Conservation (phyloP, 2,329 filamentous ascomycete species). For the Pestalotiopsis sp. region DNA sequence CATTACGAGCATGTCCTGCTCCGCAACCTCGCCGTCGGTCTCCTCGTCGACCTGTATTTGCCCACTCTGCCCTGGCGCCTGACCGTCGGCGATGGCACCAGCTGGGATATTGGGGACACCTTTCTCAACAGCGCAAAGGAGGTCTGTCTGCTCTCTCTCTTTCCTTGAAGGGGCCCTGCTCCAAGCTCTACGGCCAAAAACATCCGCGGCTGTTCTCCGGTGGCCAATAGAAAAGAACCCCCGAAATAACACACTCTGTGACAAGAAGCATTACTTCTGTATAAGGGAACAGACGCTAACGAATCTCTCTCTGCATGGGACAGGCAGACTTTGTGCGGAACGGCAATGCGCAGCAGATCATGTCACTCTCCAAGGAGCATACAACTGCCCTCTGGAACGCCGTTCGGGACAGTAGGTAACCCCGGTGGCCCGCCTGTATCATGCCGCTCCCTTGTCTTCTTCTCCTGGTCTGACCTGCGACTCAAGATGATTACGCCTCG, state of each 20-base stretch:
- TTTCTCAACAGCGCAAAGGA: constrained; percentile 67
- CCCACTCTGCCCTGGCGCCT: constrained; percentile 56
- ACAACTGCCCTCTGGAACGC: constrained; percentile 81
- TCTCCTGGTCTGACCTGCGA: background rate
- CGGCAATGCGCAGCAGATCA: constrained; percentile 85
- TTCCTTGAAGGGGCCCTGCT: background rate
- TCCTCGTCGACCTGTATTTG: constrained; percentile 56
- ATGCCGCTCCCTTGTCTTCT: background rate
- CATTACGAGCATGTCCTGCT: constrained; percentile 44
- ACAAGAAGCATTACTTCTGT: background rate
- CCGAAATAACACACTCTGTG: background rate
- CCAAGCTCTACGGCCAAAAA: background rate
- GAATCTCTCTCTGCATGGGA: background rate
- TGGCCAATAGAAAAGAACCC: background rate
- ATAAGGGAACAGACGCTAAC: background rate
- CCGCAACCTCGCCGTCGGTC: constrained; percentile 31
- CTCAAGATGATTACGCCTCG: constrained; percentile 66
- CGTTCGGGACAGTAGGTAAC: constrained; percentile 67
- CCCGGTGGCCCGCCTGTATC: background rate
- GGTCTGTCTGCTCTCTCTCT: constrained; percentile 34
- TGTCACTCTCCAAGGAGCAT: constrained; percentile 82
- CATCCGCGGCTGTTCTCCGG: background rate
- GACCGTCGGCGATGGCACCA: constrained; percentile 52
- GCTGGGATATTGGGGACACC: constrained; percentile 62
- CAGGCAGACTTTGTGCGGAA: constrained; percentile 84